Conservation (phyloP, 192 early-diverging fungal species). For the Oehlia diaphana region DNA sequence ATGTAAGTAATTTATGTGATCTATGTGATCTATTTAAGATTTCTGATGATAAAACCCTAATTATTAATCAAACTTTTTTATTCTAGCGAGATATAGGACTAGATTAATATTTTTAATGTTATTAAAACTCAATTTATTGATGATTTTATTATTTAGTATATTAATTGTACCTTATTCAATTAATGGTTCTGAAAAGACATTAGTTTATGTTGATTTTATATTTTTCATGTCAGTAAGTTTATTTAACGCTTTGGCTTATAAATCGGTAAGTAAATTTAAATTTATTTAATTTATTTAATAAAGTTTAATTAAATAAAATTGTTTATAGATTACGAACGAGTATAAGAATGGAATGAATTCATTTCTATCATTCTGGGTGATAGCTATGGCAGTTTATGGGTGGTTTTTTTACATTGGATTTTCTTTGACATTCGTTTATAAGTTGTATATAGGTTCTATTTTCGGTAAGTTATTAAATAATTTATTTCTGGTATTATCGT, state of each 20-base stretch:
- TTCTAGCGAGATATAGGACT: background rate
- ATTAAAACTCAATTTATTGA: background rate
- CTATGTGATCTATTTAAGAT: background rate
- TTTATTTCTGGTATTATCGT: background rate
- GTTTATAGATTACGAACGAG: background rate
- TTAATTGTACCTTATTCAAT: background rate
- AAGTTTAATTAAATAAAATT: background rate
- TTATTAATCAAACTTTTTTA: background rate
- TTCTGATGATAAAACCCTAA: too few species aligned
- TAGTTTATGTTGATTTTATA: background rate
- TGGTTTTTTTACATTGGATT: background rate
- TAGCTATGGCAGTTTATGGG: background rate
- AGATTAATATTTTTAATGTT: background rate
- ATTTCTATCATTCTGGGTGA: background rate
- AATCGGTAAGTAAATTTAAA: background rate
- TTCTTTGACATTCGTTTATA: background rate
- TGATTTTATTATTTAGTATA: background rate
- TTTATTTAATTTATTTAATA: background rate
- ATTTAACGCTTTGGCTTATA: background rate
- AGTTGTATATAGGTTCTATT: background rate
- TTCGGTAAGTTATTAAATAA: background rate
- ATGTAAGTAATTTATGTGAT: slow-evolving; percentile 35
- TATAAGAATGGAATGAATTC: background rate
- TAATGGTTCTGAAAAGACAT: background rate
- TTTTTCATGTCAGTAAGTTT: background rate